Conservation (phyloP, 1,139 yeast genomes). For the Kodamaea suecica region DNA sequence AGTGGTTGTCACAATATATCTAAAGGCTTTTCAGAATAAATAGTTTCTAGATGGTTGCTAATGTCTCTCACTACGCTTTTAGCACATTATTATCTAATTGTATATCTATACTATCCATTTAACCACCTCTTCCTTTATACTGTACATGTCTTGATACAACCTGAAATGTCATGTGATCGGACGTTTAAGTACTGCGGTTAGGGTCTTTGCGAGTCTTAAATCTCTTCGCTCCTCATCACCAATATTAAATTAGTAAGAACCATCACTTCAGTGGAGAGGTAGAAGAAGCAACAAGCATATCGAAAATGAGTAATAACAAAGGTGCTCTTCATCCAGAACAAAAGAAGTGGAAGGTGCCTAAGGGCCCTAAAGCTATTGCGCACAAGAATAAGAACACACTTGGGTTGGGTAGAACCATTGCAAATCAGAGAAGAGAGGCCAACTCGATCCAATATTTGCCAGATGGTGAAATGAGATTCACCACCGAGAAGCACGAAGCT, state of each 20-base stretch:
- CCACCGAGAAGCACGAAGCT: constrained; percentile 80
- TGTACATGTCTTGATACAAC: no score
- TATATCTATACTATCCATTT: no score
- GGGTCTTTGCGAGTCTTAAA: no score
- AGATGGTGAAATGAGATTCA: constrained; percentile 81
- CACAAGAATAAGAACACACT: constrained; percentile 79
- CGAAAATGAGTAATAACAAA: constrained; percentile 26
- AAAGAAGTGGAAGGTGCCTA: constrained; percentile 63
- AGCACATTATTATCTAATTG: no score
- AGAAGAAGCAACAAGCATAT: no score
- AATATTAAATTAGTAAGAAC: not conserved
- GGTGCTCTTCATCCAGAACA: constrained; percentile 46
- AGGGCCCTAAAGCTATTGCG: constrained; percentile 87
- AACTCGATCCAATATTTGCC: constrained; percentile 70
- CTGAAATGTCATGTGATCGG: no score
- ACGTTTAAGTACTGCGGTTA: no score
- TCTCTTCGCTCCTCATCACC: not conserved
- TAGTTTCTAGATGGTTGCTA: not conserved
- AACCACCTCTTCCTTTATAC: no score
- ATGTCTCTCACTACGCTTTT: no score
- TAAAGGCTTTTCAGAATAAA: constrained; percentile 24
- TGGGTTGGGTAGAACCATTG: constrained; percentile 83
- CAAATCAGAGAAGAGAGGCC: constrained; percentile 68
- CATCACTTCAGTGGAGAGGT: no score
- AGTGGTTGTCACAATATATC: constrained; percentile 94